Evolutionary conservation across 2,329 filamentous ascomycete species (phyloP), one percentile per base, ranked within the genome.

Genomic region (Scopulariopsis brevicaulis): DNA sequence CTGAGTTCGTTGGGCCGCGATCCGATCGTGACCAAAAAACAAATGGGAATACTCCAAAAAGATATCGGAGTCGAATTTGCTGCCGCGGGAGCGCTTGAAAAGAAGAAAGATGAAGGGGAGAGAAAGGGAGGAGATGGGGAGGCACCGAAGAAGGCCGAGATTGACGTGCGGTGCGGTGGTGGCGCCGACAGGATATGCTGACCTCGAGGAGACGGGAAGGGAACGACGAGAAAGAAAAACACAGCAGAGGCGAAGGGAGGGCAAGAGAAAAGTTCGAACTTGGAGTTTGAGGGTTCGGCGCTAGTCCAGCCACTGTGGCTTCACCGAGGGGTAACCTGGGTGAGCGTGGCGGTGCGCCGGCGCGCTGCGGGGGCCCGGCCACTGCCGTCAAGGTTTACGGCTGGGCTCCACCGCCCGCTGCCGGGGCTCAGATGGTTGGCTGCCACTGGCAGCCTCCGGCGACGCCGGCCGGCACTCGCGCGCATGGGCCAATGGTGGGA

Each of bases 221-320:
- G 55, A 55, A 52, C 46, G 37, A 48, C 52, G 48, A 54, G 55
- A 53, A n/a, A 56, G 50, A 50, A 60, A 55, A 35, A 58, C 50
- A 50, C 28, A 32, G 28, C 55, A 54, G 57, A 60, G 48, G 51
- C 55, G 57, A 59, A 59, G 53, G 6, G 46, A 50, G 46, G 46
- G 46, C 46, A 24, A n/a, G 22, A 50, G 22, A 50, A 50, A 50
- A 56, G 54, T 37, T 55, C 52, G 35, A 34, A 34, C 56, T 58
- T 56, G 50, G 54, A 50, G 60, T 53, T 10, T 48, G 59, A 59
- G 32, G 53, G 54, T 51, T 34, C 24, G 34, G 50, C 35, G 24
- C 34, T 37, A 25, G 24, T 43, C 22, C 25, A 46, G 25, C 54
- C 35, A 46, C 48, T 28, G 28, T 32, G 20, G 46, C 46, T 50